phyloP scores from a whole-genome alignment of 345 rosid species.

The Hirschfeldia incana region DNA sequence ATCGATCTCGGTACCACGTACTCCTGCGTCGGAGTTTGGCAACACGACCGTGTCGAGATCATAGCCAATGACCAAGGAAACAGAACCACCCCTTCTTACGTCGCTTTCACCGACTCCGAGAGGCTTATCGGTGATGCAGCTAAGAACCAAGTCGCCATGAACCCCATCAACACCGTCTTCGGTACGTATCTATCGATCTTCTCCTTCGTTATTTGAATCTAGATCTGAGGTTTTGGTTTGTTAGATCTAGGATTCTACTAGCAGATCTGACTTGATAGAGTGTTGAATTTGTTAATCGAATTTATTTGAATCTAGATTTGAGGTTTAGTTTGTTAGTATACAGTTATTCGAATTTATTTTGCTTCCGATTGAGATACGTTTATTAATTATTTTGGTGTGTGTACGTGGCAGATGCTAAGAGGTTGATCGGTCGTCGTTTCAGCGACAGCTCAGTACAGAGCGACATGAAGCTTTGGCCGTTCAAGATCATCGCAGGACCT shows the following conservation, averaged over 20 bases:
- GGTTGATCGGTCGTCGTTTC: conserved; percentile 74
- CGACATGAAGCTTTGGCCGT: conserved; percentile 74
- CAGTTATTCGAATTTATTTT: not conserved
- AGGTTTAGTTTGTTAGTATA: not conserved
- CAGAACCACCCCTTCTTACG: conserved; percentile 73
- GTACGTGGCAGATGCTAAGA: conserved; percentile 56
- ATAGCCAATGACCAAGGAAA: conserved; percentile 77
- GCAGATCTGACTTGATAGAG: not conserved
- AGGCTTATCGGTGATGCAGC: conserved; percentile 80
- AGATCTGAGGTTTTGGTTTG: conserved; percentile 22
- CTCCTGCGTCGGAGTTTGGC: conserved; percentile 82
- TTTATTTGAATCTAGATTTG: not conserved
- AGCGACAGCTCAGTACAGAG: conserved; percentile 65
- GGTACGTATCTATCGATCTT: conserved; percentile 42
- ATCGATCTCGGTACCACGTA: conserved; percentile 76
- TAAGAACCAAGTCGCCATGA: conserved; percentile 85
- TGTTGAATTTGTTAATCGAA: too few relatives aligned
- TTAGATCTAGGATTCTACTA: not conserved
- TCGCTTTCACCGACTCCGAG: conserved; percentile 66
- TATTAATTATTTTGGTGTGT: not conserved
- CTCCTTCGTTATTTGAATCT: not conserved
- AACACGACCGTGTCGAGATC: conserved; percentile 78
- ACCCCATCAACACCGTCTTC: conserved; percentile 67
- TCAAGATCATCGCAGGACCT: conserved; percentile 67
- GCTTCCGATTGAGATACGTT: not conserved